Evolutionary conservation across 371 early-diverging fungal species (phyloP), one percentile per base, ranked within the genome.

Genomic region (Aphelidium insulamus): DNA sequence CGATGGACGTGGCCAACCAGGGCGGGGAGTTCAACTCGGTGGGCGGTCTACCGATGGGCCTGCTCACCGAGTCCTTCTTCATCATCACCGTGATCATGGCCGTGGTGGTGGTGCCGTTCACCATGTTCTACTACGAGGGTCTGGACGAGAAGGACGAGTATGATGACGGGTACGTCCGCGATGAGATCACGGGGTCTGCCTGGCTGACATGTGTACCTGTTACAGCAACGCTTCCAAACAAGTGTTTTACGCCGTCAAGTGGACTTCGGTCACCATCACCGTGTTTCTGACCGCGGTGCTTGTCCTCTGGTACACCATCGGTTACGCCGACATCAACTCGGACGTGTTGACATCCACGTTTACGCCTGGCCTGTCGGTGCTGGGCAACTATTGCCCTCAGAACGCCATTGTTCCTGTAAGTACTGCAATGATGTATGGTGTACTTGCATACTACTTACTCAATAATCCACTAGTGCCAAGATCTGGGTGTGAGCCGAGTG

Each of bases 1-100:
- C 66, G 7, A 41, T 66, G n/a, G 63, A 66, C 40, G 63, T 66
- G 4, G 59, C 59, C n/a, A 66, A 66, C 38, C 63, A 62, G 30
- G 27, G 42, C 1, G 57, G 59, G 12, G 20, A 39, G 14, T 21
- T 49, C 2, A 30, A 18, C 19, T 21, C 46, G 0, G 19, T 28
- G 11, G 54, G 50, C 2, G 43, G 40, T 2, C 40, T 66, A 3
- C 66, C 66, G 0, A 63, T 63, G 60, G 33, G 31, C 5, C 30
- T 32, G 30, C 19, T 66, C 14, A 50, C 37, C 2, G 30, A 59
- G 27, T 50, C 49, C 0, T 59, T 59, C 33, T 63, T 59, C 39
- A 47, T 55, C 8, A 21, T 52, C 0, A 50, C 66, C 2, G 41
- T 52, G 9, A 20, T 48, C 3, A 12, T 62, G n/a, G 46, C 45